Evolutionary conservation across 2,329 filamentous ascomycete species (phyloP).

Genomic region (Lasiodiplodia sp.): DNA sequence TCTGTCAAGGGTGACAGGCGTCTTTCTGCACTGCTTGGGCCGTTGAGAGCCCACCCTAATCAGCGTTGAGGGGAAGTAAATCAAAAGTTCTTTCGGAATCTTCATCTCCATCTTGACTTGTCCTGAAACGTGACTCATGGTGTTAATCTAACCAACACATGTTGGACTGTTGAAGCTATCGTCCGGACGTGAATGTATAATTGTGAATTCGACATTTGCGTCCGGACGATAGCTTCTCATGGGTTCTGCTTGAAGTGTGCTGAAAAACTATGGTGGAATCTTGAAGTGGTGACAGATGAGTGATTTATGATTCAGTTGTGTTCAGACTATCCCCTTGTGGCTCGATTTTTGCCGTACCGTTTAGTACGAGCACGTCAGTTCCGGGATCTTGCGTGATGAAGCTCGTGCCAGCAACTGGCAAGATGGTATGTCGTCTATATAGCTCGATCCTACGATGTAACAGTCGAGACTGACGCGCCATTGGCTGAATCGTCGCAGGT

Average conservation of each 20-base stretch:
- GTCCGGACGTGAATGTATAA: background rate
- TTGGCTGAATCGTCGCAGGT: background rate
- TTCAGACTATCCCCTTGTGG: background rate
- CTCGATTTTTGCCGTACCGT: background rate
- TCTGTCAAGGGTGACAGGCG: background rate
- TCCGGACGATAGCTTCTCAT: too few relatives aligned
- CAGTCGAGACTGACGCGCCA: background rate
- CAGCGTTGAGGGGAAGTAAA: background rate
- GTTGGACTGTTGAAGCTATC: background rate
- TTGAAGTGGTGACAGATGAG: background rate
- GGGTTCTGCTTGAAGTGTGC: background rate
- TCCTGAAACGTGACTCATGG: background rate
- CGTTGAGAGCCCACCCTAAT: background rate
- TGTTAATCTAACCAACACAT: background rate
- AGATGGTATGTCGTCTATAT: conserved; percentile 1
- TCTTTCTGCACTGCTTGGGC: conserved; percentile 2
- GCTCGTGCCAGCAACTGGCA: conserved; percentile 24
- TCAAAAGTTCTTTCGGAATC: conserved; percentile 10
- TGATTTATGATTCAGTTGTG: background rate
- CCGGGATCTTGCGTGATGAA: background rate
- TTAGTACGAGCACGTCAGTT: background rate
- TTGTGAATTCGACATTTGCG: too few relatives aligned
- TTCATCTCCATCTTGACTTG: background rate
- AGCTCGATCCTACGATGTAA: conserved; percentile 1
- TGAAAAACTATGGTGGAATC: background rate